A percentile compares a stretch with the other conserved stretches of the same genome.
Evolutionary conservation across 208 protist genomes (phyloP).

Genomic region (Crithidia acanthocephali): DNA sequence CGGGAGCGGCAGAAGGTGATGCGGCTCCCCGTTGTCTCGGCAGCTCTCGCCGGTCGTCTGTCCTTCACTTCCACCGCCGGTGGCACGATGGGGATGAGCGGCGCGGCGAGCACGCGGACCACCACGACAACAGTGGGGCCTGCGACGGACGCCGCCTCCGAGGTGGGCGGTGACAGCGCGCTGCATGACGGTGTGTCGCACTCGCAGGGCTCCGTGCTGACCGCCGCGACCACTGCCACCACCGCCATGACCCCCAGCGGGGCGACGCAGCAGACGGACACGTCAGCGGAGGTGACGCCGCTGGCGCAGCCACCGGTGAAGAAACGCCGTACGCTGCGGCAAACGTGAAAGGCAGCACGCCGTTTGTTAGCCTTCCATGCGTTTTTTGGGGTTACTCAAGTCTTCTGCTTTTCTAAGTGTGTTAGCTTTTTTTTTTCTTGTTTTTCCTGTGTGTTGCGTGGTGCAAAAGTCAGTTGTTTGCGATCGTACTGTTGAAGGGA

Average conservation of each 20-base stretch:
- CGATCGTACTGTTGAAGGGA: no score
- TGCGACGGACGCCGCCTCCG: slow-evolving; percentile 5
- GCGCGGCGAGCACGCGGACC: slow-evolving; percentile 19
- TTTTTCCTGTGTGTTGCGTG: neutral
- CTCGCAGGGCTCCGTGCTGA: slow-evolving; percentile 32
- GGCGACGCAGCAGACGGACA: slow-evolving; percentile 20
- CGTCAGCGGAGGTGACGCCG: slow-evolving; percentile 19
- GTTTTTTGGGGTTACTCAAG: no score
- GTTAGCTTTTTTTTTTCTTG: neutral
- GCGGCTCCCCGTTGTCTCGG: slow-evolving; percentile 25
- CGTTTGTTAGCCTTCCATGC: no score
- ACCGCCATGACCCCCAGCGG: slow-evolving; percentile 14
- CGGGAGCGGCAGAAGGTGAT: slow-evolving; percentile 38
- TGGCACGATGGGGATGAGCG: slow-evolving; percentile 8
- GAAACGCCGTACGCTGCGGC: slow-evolving; percentile 82
- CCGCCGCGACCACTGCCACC: slow-evolving; percentile 26
- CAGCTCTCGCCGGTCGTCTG: slow-evolving; percentile 6
- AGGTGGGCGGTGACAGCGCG: slow-evolving; percentile 15
- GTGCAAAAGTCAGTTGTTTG: no score
- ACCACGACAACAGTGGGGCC: slow-evolving; percentile 20
- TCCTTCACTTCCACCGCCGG: slow-evolving; percentile 12
- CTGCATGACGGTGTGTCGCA: slow-evolving; percentile 18
- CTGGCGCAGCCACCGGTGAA: slow-evolving; percentile 63
- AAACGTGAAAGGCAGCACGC: slow-evolving; percentile 43
- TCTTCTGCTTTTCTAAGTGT: no score